Conservation (phyloP, 257 asterid genomes). For the Solanum bulbocastanum region DNA sequence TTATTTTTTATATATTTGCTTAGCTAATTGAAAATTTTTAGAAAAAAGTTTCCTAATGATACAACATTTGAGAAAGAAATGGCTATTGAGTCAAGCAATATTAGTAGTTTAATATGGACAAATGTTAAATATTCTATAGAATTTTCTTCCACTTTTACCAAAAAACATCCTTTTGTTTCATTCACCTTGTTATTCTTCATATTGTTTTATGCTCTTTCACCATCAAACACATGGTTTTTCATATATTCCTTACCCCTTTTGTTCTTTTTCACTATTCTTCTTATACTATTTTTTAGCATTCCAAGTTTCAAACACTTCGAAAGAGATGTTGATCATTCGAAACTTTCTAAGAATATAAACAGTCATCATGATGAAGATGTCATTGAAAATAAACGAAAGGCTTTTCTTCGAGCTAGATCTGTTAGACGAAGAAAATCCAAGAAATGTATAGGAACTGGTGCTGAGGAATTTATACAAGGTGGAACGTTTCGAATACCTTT, state of each 20-base stretch:
- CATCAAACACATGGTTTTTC: slow-evolving; percentile 49
- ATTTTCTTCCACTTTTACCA: slow-evolving; percentile 11
- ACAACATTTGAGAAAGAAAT: slow-evolving; percentile 16
- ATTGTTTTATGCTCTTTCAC: slow-evolving; percentile 31
- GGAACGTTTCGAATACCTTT: slow-evolving; percentile 16
- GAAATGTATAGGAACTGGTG: slow-evolving; percentile 13
- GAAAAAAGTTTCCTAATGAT: neutral
- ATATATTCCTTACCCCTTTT: slow-evolving; percentile 29
- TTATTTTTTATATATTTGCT: neutral
- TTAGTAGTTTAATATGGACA: slow-evolving; percentile 26
- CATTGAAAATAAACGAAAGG: slow-evolving; percentile 6
- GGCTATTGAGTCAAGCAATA: slow-evolving; percentile 38
- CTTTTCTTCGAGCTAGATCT: slow-evolving; percentile 43
- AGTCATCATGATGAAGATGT: neutral
- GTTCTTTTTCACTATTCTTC: slow-evolving; percentile 9
- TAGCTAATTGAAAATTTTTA: neutral
- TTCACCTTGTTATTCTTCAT: slow-evolving; percentile 19
- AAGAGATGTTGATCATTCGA: slow-evolving; percentile 2
- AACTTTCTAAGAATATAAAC: neutral
- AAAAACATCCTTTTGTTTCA: slow-evolving; percentile 35
- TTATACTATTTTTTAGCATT: slow-evolving; percentile 8
- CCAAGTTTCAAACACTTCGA: neutral
- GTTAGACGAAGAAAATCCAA: slow-evolving; percentile 52
- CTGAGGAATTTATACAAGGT: slow-evolving; percentile 25
- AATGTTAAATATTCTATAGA: slow-evolving; percentile 17